These are phyloP conservation scores for Haplosporangium sp. DNA, from an alignment of 371 early-diverging fungal species.

Conservation along the genomic window DNA sequence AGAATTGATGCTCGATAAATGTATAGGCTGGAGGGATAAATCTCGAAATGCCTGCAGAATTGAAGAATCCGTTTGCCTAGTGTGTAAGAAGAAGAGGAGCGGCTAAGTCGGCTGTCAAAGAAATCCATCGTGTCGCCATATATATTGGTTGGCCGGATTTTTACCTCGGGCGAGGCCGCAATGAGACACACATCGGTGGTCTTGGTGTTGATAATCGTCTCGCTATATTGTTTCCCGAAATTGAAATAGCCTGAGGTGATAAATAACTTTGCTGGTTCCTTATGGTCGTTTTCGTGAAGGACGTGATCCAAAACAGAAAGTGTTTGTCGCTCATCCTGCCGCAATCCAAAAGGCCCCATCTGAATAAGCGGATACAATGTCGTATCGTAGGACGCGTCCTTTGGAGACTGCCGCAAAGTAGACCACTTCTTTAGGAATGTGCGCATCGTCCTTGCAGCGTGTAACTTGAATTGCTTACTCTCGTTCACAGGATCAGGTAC, in stretches of 20 bases:
- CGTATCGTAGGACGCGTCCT: conserved; percentile 66
- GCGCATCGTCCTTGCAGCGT: conserved; percentile 62
- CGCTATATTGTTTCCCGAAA: conserved; percentile 76
- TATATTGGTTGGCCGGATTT: not conserved
- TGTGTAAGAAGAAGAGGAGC: not conserved
- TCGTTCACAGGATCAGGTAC: conserved; percentile 75
- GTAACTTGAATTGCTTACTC: conserved; percentile 67
- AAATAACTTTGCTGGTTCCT: conserved; percentile 61
- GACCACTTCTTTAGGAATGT: conserved; percentile 63
- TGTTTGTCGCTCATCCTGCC: conserved; percentile 81
- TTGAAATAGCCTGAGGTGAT: conserved; percentile 97
- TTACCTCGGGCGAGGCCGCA: conserved; percentile 89
- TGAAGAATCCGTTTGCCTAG: conserved; percentile 94
- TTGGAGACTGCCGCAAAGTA: conserved; percentile 23
- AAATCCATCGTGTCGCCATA: not conserved
- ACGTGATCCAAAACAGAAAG: conserved; percentile 66
- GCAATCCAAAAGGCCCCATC: conserved; percentile 84
- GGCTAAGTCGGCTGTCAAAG: too few species aligned
- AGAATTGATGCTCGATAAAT: conserved; percentile 75
- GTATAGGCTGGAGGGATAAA: conserved; percentile 94
- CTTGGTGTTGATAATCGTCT: conserved; percentile 66
- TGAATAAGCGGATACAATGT: conserved; percentile 88
- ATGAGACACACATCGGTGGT: conserved; percentile 71
- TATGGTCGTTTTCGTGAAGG: conserved; percentile 44
- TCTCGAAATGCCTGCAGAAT: conserved; percentile 86